Evolutionary conservation across 495 filamentous ascomycete species (phyloP).

Genomic region (Aspergillus sclerotiicarbonarius): DNA sequence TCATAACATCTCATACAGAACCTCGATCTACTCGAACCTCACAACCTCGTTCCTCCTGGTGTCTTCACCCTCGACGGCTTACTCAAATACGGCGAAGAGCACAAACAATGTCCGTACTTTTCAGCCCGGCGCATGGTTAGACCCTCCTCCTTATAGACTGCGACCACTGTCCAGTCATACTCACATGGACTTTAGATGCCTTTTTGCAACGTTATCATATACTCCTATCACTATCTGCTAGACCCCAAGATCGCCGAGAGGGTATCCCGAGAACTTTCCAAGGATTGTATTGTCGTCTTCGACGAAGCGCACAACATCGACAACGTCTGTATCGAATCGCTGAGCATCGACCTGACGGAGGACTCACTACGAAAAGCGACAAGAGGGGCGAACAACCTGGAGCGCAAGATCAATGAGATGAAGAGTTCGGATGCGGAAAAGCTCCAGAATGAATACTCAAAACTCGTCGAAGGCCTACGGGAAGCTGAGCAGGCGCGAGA

Average conservation of each 20-base stretch:
- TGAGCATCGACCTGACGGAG: conserved; percentile 94
- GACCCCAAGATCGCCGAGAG: conserved; percentile 98
- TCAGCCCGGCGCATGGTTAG: conserved; percentile 88
- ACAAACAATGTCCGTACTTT: conserved; percentile 98
- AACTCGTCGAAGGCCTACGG: conserved; percentile 88
- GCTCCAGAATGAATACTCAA: conserved; percentile 90
- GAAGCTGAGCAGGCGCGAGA: conserved; percentile 84
- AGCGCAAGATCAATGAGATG: conserved; percentile 89
- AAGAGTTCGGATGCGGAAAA: conserved; percentile 87
- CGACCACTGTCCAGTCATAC: neutral
- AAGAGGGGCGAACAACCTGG: conserved; percentile 83
- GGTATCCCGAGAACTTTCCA: conserved; percentile 93
- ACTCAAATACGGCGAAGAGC: conserved; percentile 82
- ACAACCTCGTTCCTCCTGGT: conserved; percentile 88
- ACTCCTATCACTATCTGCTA: conserved; percentile 97
- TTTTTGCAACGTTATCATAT: conserved; percentile 98
- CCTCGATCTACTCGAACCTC: conserved; percentile 88
- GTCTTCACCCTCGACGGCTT: conserved; percentile 95
- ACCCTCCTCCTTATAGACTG: conserved; percentile 1
- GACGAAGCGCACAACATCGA: conserved; percentile 99
- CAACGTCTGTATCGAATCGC: conserved; percentile 97
- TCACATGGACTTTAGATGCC: conserved; percentile 65
- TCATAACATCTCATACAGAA: conserved; percentile 57
- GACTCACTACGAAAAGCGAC: conserved; percentile 88
- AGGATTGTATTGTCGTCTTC: conserved; percentile 98